phyloP scores from a whole-genome alignment of 208 protist species.

The Borovskyia barvae region DNA sequence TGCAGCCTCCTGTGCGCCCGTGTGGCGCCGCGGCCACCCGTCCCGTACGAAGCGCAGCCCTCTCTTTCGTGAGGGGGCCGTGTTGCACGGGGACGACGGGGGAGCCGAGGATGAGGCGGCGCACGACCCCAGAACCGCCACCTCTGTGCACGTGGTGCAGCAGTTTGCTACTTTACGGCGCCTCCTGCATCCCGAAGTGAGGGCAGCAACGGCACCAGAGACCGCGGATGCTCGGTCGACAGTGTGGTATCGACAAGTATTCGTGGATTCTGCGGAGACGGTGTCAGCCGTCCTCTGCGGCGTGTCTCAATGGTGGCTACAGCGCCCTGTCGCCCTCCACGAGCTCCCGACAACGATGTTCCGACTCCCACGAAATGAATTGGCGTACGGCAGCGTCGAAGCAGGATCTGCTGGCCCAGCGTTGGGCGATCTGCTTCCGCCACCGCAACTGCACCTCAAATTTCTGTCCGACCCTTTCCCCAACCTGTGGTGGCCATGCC shows the following conservation, averaged over 20 bases:
- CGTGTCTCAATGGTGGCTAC: slow-evolving; percentile 51
- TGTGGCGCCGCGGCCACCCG: background rate
- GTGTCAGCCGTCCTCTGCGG: slow-evolving; percentile 23
- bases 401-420: no score
- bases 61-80: slow-evolving; percentile 6
- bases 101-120: slow-evolving; percentile 18
- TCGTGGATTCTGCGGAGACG: slow-evolving; percentile 15
- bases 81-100: slow-evolving; percentile 17
- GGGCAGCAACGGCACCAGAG: background rate
- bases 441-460: slow-evolving; percentile 21
- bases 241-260: slow-evolving; percentile 38
- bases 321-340: slow-evolving; percentile 23
- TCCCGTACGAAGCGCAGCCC: background rate
- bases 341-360: slow-evolving; percentile 31
- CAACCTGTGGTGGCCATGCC: slow-evolving; percentile 17
- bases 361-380: background rate
- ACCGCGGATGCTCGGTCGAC: background rate
- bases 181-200: background rate
- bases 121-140: slow-evolving; percentile 32
- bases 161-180: slow-evolving; percentile 16
- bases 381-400: no score
- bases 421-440: no score
- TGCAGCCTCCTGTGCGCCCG: slow-evolving; percentile 13
- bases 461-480: slow-evolving; percentile 22
- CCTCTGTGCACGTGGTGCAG: slow-evolving; percentile 30